Evolutionary conservation across 1,139 yeast species (phyloP), one percentile per base, ranked within the genome.

Genomic region (Saccharomyces uvarum): DNA sequence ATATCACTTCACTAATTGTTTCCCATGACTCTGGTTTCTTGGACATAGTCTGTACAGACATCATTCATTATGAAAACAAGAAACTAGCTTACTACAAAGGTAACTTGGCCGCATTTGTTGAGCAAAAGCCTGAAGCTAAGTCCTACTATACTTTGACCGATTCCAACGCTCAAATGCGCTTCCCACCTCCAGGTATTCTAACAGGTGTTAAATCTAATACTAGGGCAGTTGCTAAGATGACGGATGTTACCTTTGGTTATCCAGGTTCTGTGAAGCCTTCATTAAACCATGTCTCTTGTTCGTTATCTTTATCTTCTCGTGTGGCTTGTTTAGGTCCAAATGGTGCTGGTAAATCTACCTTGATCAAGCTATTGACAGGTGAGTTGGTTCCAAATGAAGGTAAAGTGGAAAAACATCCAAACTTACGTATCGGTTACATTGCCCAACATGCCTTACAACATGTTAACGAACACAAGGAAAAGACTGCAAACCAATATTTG

Each of bases 401-500:
- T 67, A 84, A 82, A 60, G 97, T 93, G 57, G 98, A 93, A 75
- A 93, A 93, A 75, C 99, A 93, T 75, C 98, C 98, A 60, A 93
- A 93, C 74, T 80, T 93, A 75, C 91, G 99, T 79, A 89, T 93
- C 67, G 99, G 98, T 59, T 93, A 93, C 75, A 93, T 93, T 77
- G 98, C 98, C 24, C 99, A 93, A 77, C 98, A 93, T 66, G 98
- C 99, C 29, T 80, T 93, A 69, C 97, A 90, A 74, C 98, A 93
- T 70, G 98, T 93, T 58, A 96, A 93, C 72, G 86, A 86, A 73
- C 99, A 93, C 75, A 89, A 91, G 74, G 99, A 93, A 72, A 90
- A 90, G 77, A 93, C 98, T 14, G 97, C 99, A 47, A 91, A 90
- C 70, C 98, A 93, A 75, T 93, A 93, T 72, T 78, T 93, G 70